Conservation (phyloP, 352 stramenopile genomes). For the Pythium folliculosum region DNA sequence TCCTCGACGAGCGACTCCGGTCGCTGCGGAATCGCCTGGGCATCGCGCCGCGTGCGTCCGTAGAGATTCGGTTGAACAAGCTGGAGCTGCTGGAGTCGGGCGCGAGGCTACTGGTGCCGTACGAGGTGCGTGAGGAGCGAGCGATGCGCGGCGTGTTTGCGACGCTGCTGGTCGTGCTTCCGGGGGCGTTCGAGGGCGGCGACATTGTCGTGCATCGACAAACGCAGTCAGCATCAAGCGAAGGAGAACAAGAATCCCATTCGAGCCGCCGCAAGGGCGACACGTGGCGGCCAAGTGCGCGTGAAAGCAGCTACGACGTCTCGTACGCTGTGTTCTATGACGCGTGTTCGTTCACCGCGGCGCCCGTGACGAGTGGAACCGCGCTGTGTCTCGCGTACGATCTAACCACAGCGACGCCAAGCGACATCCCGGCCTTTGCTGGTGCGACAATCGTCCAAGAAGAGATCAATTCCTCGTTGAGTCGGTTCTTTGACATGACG, state of each 20-base stretch:
- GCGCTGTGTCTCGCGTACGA: neutral
- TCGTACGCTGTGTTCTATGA: neutral
- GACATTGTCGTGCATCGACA: slow-evolving; percentile 11
- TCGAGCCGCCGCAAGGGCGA: neutral
- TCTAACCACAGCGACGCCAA: neutral
- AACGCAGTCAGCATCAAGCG: too few species aligned
- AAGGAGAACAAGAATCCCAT: neutral
- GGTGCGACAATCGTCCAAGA: neutral
- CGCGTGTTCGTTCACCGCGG: neutral
- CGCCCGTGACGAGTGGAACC: neutral
- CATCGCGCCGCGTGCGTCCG: neutral
- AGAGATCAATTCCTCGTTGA: neutral
- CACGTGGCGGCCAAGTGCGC: neutral
- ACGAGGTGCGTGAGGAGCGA: too few species aligned
- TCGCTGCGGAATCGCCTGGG: slow-evolving; percentile 2
- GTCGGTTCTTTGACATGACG: neutral
- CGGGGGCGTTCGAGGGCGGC: slow-evolving; percentile 24
- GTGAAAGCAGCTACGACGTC: neutral
- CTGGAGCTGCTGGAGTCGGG: slow-evolving; percentile 40
- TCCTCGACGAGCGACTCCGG: slow-evolving; percentile 4
- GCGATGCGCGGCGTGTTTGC: slow-evolving; percentile 37
- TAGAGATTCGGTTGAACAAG: slow-evolving; percentile 32
- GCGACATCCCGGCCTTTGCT: neutral
- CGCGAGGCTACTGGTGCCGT: slow-evolving; percentile 39
- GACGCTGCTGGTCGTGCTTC: slow-evolving; percentile 43